Percentiles rank a stretch among this genome's conserved stretches.
These are phyloP conservation scores for Annona cherimola DNA, from an alignment of 164 flowering plant genomes.

Conservation along the genomic window DNA sequence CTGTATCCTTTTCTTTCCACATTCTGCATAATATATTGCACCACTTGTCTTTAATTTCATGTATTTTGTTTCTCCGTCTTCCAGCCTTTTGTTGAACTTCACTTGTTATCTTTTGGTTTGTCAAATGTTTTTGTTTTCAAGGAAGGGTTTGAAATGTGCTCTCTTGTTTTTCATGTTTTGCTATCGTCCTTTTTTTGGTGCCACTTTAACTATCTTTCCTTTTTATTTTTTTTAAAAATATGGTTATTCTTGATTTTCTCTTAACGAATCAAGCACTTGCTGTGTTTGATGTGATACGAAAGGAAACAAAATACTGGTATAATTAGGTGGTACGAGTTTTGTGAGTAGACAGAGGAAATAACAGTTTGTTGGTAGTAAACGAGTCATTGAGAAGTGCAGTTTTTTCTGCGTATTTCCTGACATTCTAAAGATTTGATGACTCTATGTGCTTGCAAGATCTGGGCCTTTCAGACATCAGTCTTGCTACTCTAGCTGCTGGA, in stretches of 20 bases:
- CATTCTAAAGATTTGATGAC: slow-evolving; percentile 48
- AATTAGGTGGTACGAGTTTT: too few relatives aligned
- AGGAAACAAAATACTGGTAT: too few relatives aligned
- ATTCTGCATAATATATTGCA: background rate
- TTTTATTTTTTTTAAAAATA: too few relatives aligned
- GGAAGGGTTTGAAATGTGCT: too few relatives aligned
- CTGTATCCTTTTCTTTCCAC: slow-evolving; percentile 48
- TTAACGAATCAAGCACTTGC: too few relatives aligned
- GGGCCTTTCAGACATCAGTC: slow-evolving; percentile 73
- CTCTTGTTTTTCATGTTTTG: too few relatives aligned
- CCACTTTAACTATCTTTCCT: too few relatives aligned
- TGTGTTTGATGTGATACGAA: too few relatives aligned
- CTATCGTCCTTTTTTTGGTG: too few relatives aligned
- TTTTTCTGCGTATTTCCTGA: slow-evolving; percentile 25
- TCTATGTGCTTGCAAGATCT: slow-evolving; percentile 51
- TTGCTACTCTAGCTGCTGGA: slow-evolving; percentile 72
- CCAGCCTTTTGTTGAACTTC: background rate
- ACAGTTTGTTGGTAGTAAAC: too few relatives aligned
- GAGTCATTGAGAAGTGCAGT: background rate
- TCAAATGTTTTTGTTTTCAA: background rate
- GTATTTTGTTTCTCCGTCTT: background rate
- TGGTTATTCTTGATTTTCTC: too few relatives aligned
- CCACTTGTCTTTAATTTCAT: background rate
- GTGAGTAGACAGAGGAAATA: too few relatives aligned
- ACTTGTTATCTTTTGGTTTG: background rate